Base-by-base conservation (phyloP, 805 yeast species). In the Metschnikowia colocasiae region DNA sequence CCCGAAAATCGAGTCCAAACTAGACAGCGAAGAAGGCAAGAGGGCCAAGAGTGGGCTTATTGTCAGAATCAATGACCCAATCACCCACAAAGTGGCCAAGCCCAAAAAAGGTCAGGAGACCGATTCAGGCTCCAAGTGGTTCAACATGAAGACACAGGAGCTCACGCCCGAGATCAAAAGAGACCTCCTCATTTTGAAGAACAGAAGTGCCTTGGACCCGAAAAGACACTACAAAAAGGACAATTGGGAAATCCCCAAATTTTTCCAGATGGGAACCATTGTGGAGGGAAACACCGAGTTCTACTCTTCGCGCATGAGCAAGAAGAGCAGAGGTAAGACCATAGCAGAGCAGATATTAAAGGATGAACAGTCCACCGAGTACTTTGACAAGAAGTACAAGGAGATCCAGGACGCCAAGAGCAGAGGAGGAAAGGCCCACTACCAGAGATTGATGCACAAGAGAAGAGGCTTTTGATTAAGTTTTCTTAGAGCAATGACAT, bases 181-280 rank as follows among this genome's bases (percentile, higher is more conserved):
- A 49, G 98, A 94, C 63, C 62, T 94, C 56, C 72, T 81, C 59
- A 68, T 94, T 13, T 73, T 94, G 50, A 83, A 88, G 60, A 87
- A 92, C 70, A 81, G 99, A 67, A 85, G 86, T 47, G 96, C 90
- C 8, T 74, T 94, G 52, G 98, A 94, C 62, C 98, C 97, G 6
- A 94, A 94, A 68, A 79, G 97, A 58, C 96, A 89, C 67, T 94
- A 94, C 68, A 89, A 87, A 67, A 88, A 87, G 63, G 94, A 85
- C 49, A 82, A 82, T 51, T 85, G 90, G 85, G 76, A 74, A 42
- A 74, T 76, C 6, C 92, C 95, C 39, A 87, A 86, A 59, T 80
- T 75, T 54, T 90, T 94, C 63, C 94, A 92, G 49, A 79, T 87
- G 57, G 99, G 99, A 13, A 90, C 97, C 0, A 79, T 94, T 31